Percentiles rank a stretch among this genome's conserved stretches.
Conservation (phyloP, 2,329 filamentous ascomycete species). For the Fusarium setosum region DNA sequence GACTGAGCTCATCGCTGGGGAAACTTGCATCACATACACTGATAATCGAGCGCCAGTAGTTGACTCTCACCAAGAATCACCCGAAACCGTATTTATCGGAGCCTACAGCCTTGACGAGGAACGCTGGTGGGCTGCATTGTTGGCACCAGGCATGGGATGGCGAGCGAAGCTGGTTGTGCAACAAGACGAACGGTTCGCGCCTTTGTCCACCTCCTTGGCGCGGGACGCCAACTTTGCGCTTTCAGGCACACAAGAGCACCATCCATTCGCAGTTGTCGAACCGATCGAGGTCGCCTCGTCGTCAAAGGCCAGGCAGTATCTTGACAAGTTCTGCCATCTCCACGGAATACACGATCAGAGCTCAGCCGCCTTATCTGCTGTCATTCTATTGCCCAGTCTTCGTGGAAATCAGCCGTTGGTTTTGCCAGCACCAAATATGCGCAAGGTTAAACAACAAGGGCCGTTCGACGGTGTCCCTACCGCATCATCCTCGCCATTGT, state of each 20-base stretch:
- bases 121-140: slow-evolving; percentile 2
- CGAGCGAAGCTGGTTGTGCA: not conserved
- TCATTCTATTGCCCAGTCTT: slow-evolving; percentile 3
- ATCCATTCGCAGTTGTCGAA: not conserved
- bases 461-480: too few species aligned
- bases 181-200: not conserved
- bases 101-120: not conserved
- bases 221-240: not conserved
- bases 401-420: not conserved
- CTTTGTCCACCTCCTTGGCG: not conserved
- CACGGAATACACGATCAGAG: not conserved
- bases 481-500: not conserved
- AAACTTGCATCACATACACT: not conserved
- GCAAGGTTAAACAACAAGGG: too few species aligned
- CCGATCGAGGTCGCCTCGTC: too few species aligned
- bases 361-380: not conserved
- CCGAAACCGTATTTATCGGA: not conserved
- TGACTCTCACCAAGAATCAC: not conserved
- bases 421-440: not conserved
- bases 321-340: not conserved
- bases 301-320: slow-evolving; percentile 3
- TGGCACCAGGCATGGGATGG: slow-evolving; percentile 5
- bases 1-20: not conserved
- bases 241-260: not conserved
- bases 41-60: not conserved